Percentiles rank a stretch among this genome's conserved stretches.
Conservation (phyloP, 495 filamentous ascomycete genomes). For the Xylaria castorea region DNA sequence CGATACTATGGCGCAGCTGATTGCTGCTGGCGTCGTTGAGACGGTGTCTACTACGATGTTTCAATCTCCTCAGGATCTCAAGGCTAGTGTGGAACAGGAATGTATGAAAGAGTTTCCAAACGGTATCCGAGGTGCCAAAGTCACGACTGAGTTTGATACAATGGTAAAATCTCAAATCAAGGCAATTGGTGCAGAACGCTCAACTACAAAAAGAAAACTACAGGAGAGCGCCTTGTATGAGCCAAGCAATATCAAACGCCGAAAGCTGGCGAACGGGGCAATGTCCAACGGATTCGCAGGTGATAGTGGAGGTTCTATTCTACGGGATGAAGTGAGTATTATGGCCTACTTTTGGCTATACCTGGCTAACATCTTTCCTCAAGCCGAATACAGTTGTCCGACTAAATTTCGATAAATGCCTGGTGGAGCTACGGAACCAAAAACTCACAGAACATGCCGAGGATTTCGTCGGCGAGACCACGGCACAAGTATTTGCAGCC, state of each 20-base stretch:
- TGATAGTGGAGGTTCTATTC: constrained; percentile 47
- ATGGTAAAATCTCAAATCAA: constrained; percentile 62
- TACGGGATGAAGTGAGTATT: constrained; percentile 43
- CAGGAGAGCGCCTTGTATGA: constrained; percentile 43
- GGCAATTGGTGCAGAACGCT: constrained; percentile 53
- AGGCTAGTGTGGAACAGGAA: constrained; percentile 49
- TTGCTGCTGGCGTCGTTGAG: constrained; percentile 54
- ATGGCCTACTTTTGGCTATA: background rate
- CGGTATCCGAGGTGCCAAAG: constrained; percentile 59
- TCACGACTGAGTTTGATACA: constrained; percentile 59
- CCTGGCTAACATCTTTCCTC: constrained; percentile 36
- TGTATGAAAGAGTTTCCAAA: constrained; percentile 47
- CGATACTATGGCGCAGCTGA: constrained; percentile 50
- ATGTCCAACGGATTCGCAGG: constrained; percentile 37
- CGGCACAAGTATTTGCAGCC: constrained; percentile 75
- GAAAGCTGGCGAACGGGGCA: constrained; percentile 53
- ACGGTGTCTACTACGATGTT: constrained; percentile 47
- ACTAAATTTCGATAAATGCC: constrained; percentile 84
- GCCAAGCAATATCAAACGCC: constrained; percentile 49
- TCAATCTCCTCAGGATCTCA: constrained; percentile 48
- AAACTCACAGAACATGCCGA: constrained; percentile 69
- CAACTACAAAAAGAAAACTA: constrained; percentile 57
- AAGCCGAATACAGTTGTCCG: constrained; percentile 69
- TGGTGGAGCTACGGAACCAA: constrained; percentile 79
- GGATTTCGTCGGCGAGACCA: constrained; percentile 66